Base-by-base conservation (phyloP, 371 early-diverging fungal genomes). In the Syncephalastrum contaminatum region DNA sequence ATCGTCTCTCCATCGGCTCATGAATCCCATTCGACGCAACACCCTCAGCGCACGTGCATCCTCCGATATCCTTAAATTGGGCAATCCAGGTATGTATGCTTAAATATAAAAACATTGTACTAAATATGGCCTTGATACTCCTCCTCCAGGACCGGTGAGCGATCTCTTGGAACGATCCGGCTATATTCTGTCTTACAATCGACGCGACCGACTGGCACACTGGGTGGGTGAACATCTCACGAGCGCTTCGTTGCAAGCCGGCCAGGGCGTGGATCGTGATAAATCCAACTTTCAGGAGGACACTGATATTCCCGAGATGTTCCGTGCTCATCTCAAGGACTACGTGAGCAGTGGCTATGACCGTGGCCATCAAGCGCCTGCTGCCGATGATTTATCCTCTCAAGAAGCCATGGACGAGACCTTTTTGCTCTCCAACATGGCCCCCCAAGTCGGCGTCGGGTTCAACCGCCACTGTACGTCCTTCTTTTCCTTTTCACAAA, bases 141-240 rank as follows among this genome's bases (percentile, higher is more conserved):
- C 22, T n/a, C 27, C 15, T 13, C 43, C 45, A 79, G 84, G 84
- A 0, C 80, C 82, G 25, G 56, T 79, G 16, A 60, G 64, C 52
- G 84, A 84, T 59, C 54, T 80, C 18, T 62, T 84, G 25, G 53
- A 70, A 25, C 69, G 81, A 30, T 67, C 70, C 1, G 72, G 75
- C 15, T 87, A 86, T 67, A 77, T 85, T 0, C 60, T 66, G 7
- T 80, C 83, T 7, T 87, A 72, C 64, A 84, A 91, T 69, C 83
- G 93, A 25, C 81, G 80, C 42, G 73, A 88, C 27, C 86, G 90
- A 48, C 83, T 90, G 55, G 89, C 93, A 15, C 81, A 86, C 67
- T 93, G 91, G 92, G 88, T 87, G 4, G 85, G 84, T 2, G 90
- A 93, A 64, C 91, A 91, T 61, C 63, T 93, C 44, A 91, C 90